These are phyloP conservation scores for Leccinum rimulosum DNA, from an alignment of 768 basidiomycete species.

Conservation along the genomic window DNA sequence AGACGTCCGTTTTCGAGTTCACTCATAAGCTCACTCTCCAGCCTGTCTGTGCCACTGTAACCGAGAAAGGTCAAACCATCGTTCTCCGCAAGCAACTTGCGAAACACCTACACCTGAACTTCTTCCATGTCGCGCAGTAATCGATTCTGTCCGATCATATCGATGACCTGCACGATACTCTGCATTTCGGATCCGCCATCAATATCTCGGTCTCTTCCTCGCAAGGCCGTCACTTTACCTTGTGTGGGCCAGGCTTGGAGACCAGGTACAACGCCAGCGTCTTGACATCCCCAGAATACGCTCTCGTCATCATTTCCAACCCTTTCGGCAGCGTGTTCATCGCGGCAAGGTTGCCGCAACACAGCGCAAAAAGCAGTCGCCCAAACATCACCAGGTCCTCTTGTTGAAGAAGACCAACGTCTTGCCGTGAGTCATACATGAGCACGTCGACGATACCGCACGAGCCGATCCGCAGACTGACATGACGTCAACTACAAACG, in stretches of 20 bases:
- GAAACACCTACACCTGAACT: constrained; percentile 59
- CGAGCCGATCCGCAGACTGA: constrained; percentile 79
- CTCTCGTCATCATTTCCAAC: constrained; percentile 67
- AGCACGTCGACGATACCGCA: constrained; percentile 88
- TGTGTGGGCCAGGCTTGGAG: constrained; percentile 65
- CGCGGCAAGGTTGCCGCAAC: constrained; percentile 63
- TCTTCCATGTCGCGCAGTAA: constrained; percentile 81
- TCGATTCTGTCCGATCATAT: constrained; percentile 67
- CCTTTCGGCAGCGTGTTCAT: constrained; percentile 65
- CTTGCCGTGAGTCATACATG: constrained; percentile 66
- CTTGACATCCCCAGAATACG: constrained; percentile 83
- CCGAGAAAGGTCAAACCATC: background rate
- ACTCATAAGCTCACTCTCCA: constrained; percentile 80
- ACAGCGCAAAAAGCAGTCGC: constrained; percentile 74
- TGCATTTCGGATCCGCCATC: constrained; percentile 27
- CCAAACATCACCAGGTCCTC: constrained; percentile 90
- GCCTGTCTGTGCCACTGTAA: constrained; percentile 68
- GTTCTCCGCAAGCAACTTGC: background rate
- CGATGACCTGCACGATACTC: constrained; percentile 77
- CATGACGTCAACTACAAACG: constrained; percentile 2
- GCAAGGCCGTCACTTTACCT: constrained; percentile 38
- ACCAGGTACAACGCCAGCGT: constrained; percentile 74
- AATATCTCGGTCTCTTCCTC: background rate
- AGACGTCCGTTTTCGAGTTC: constrained; percentile 95
- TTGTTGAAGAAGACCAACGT: constrained; percentile 64